A percentile compares a stretch with the other conserved stretches of the same genome.
Evolutionary conservation across 345 rosid genomes (phyloP).

Genomic region (Eucalyptus guilfoylei): DNA sequence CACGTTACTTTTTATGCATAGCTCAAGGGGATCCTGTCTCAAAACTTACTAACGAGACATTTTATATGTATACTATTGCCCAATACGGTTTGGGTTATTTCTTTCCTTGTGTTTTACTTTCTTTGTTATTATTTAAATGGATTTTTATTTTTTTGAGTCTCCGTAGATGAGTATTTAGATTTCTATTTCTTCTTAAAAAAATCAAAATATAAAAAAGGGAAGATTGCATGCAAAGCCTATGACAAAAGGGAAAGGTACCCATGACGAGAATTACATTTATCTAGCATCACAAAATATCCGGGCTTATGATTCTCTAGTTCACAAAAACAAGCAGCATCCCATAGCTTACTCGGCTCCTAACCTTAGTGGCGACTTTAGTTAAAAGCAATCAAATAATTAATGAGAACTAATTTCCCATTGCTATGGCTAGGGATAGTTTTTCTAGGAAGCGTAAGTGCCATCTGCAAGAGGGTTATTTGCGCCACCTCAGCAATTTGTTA

Average conservation of each 20-base stretch:
- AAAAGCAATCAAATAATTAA: neutral
- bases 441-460: neutral
- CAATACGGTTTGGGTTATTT: too few species aligned
- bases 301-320: too few species aligned
- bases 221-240: neutral
- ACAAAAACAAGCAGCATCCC: accelerated
- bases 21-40: too few species aligned
- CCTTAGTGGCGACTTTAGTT: neutral
- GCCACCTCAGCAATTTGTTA: neutral
- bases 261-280: neutral
- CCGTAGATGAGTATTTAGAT: neutral
- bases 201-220: neutral
- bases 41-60: too few species aligned
- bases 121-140: neutral
- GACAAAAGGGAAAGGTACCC: neutral
- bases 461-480: neutral
- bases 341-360: neutral
- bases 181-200: neutral
- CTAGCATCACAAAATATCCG: too few species aligned
- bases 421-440: neutral
- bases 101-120: neutral
- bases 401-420: neutral
- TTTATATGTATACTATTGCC: too few species aligned
- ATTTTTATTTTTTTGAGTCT: neutral
- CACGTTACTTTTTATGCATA: too few species aligned